Evolutionary conservation across 495 filamentous ascomycete species (phyloP).

Genomic region (Aspergillus nidulans): DNA sequence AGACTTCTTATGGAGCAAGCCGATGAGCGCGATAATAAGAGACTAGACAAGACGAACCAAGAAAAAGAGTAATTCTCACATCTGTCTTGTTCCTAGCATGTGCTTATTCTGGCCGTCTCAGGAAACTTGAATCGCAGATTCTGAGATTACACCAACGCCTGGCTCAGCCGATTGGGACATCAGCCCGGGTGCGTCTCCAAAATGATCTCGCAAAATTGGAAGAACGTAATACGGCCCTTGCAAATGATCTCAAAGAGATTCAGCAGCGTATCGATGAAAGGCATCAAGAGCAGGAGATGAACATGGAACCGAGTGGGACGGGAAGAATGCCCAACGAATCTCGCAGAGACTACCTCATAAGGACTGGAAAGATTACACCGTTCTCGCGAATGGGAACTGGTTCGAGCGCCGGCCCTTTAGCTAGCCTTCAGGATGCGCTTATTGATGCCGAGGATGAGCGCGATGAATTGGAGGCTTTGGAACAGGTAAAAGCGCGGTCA

Average conservation of each 20-base stretch:
- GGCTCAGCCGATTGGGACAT: slow-evolving; percentile 41
- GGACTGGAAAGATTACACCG: slow-evolving; percentile 95
- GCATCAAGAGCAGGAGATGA: slow-evolving; percentile 47
- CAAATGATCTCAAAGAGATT: slow-evolving; percentile 72
- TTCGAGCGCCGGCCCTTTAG: slow-evolving; percentile 48
- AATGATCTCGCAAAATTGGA: slow-evolving; percentile 62
- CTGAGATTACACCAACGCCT: slow-evolving; percentile 47
- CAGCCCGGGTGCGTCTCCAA: slow-evolving; percentile 47
- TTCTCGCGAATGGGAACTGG: slow-evolving; percentile 69
- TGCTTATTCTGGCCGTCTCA: slow-evolving; percentile 19
- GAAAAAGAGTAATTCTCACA: slow-evolving; percentile 48
- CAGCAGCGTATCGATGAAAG: slow-evolving; percentile 71
- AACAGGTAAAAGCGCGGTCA: slow-evolving; percentile 35
- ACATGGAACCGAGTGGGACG: slow-evolving; percentile 38
- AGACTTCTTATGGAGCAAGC: slow-evolving; percentile 73
- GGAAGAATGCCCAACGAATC: slow-evolving; percentile 70
- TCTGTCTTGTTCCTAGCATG: neutral
- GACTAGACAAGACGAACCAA: slow-evolving; percentile 68
- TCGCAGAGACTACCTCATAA: slow-evolving; percentile 81
- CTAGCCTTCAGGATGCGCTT: slow-evolving; percentile 66
- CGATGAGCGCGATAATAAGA: slow-evolving; percentile 80
- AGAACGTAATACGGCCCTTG: slow-evolving; percentile 53
- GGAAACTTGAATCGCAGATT: slow-evolving; percentile 46
- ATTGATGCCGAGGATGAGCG: slow-evolving; percentile 69
- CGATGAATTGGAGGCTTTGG: slow-evolving; percentile 53